Base-by-base conservation (phyloP, 2,329 filamentous ascomycete genomes). In the Penicillium glabrum region DNA sequence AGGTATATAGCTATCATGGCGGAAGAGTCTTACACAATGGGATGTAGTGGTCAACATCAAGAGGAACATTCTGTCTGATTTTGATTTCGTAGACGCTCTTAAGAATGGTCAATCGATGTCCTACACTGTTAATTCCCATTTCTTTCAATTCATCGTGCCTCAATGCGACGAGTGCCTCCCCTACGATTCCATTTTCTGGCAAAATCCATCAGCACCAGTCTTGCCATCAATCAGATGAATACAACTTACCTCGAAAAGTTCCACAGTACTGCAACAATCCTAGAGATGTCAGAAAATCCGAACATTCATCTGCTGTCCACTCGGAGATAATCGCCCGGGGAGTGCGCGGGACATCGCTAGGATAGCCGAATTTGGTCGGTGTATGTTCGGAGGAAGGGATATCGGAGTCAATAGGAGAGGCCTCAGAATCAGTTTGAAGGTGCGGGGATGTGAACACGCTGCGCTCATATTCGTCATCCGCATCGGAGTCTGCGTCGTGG, bases 21-120 rank as follows among this genome's bases (percentile, higher is more conserved):
- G 29, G 31, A 51, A 43, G 16, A 29, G 47, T 80, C 89, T 68
- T 87, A 96, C 93, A 95, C 50, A 95, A 81, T 37, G 95, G 95
- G 51, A 97, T 84, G 73, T 97, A 99, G 74, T 98, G 91, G 68
- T 97, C 93, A 60, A 89, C 88, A 71, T 98, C 93, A 67, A 97
- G 85, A 16, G 91, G 89, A 58, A 98, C 86, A 67, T 96, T 92
- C 70, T 97, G 93, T 62, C 91, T 91, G 73, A 93, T 89, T 79
- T 99, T 99, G 70, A 95, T 88, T 70, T 98, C 93, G 77, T 97
- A 98, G 53, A 98, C 92, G 68, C 88, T 93, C 79, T 97, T 98
- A 57, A 99, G 83, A 56, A 99, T 96, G 23, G 92, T 96, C 67
- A 99, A 82, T 58, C 95, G 88, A 78, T 99, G 95, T 41, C 95